Conservation (phyloP, 192 early-diverging fungal genomes). For the Linnemannia zychae region DNA sequence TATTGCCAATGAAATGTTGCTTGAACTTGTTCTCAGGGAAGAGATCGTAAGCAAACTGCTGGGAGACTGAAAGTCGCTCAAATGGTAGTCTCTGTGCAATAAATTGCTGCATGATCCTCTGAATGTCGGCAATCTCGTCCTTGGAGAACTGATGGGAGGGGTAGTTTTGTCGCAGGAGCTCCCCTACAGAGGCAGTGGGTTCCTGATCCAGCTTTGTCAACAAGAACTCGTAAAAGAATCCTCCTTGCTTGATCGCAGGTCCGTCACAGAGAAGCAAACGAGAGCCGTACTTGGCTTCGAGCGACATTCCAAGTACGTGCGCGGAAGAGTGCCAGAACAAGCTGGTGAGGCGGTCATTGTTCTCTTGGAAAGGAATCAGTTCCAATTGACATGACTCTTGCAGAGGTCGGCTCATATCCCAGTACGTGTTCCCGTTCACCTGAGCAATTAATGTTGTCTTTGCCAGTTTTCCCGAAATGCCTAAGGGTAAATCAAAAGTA, state of each 20-base stretch:
- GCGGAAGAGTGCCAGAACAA: constrained; percentile 79
- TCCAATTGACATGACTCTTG: constrained; percentile 53
- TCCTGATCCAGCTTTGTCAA: constrained; percentile 60
- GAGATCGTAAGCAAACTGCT: constrained; percentile 69
- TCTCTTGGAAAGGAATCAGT: constrained; percentile 59
- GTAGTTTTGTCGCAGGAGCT: constrained; percentile 42
- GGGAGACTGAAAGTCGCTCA: constrained; percentile 73
- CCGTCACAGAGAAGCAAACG: constrained; percentile 77
- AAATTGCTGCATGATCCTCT: constrained; percentile 64
- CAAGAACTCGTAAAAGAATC: constrained; percentile 86
- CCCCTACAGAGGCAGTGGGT: constrained; percentile 23
- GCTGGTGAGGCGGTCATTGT: constrained; percentile 55
- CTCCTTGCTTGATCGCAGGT: constrained; percentile 74
- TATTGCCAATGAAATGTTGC: constrained; percentile 70
- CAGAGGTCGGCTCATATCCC: constrained; percentile 69
- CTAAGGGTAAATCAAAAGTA: constrained; percentile 5
- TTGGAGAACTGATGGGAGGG: constrained; percentile 60
- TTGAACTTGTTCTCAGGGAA: constrained; percentile 85
- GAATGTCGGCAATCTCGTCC: constrained; percentile 67
- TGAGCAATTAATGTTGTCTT: constrained; percentile 63
- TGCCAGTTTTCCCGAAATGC: constrained; percentile 60
- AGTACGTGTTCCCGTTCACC: constrained; percentile 60
- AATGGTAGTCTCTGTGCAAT: constrained; percentile 68
- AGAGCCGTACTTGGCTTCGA: constrained; percentile 79
- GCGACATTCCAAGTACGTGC: constrained; percentile 79